A percentile compares a stretch with the other conserved stretches of the same genome.
These are phyloP conservation scores for Pythium graminicola DNA, from an alignment of 352 stramenopile species.

Conservation along the genomic window DNA sequence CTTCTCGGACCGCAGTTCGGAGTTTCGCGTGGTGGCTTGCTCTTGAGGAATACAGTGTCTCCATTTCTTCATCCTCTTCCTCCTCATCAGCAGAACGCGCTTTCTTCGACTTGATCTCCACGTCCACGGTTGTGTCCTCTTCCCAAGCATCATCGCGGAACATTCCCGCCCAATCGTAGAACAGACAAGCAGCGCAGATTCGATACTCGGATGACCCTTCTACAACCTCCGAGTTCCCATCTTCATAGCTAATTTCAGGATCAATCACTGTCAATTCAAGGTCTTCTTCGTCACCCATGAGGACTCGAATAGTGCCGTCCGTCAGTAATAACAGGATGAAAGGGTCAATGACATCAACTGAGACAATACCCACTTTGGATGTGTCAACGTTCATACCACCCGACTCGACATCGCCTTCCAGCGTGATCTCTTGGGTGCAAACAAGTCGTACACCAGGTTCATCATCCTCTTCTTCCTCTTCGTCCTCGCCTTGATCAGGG, in stretches of 20 bases:
- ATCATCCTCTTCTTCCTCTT: slow-evolving; percentile 53
- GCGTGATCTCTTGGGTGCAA: slow-evolving; percentile 77
- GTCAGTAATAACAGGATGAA: slow-evolving; percentile 79
- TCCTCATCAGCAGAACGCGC: slow-evolving; percentile 15
- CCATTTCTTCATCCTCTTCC: slow-evolving; percentile 69
- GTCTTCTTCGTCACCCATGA: slow-evolving; percentile 79
- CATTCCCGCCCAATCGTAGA: slow-evolving; percentile 82
- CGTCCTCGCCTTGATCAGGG: slow-evolving; percentile 27
- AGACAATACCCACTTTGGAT: slow-evolving; percentile 65
- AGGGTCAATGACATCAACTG: slow-evolving; percentile 76
- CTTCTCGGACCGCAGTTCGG: slow-evolving; percentile 19
- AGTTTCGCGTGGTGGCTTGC: slow-evolving; percentile 31
- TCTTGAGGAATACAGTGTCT: slow-evolving; percentile 54
- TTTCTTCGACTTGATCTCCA: slow-evolving; percentile 21
- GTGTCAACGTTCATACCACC: slow-evolving; percentile 82
- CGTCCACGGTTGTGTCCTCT: slow-evolving; percentile 38
- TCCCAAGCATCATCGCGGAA: slow-evolving; percentile 58
- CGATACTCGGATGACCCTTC: slow-evolving; percentile 19
- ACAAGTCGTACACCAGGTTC: slow-evolving; percentile 56
- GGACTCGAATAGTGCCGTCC: slow-evolving; percentile 67
- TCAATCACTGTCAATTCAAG: slow-evolving; percentile 77
- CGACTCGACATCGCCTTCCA: slow-evolving; percentile 73
- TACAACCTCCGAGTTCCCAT: slow-evolving; percentile 21
- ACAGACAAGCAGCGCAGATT: slow-evolving; percentile 70
- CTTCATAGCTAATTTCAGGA: slow-evolving; percentile 54